phyloP scores from a whole-genome alignment of 1,284 basidiomycete genomes.

The Cryptococcus floricola region DNA sequence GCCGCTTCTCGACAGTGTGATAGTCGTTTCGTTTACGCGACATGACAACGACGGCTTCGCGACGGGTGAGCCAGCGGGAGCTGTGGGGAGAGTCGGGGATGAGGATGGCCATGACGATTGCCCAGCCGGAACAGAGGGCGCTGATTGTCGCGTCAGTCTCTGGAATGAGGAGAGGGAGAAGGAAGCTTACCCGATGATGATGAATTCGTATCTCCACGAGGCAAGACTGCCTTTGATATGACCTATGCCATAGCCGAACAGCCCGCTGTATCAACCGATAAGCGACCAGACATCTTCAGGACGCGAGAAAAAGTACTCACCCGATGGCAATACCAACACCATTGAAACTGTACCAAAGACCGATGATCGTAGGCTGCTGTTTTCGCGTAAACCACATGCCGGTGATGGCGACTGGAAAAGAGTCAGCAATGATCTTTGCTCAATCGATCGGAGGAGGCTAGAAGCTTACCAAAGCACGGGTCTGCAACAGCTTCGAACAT shows the following conservation, averaged over 20 bases:
- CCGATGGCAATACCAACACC: conserved; percentile 27
- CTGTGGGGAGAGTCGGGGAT: conserved; percentile 36
- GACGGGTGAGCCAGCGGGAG: conserved; percentile 35
- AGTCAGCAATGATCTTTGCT: neutral
- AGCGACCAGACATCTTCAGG: neutral
- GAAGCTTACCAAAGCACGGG: conserved; percentile 27
- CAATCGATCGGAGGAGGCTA: neutral
- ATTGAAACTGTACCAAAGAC: conserved; percentile 38
- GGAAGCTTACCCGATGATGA: conserved; percentile 32
- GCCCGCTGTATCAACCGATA: conserved; percentile 32
- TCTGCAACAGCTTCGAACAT: conserved; percentile 48
- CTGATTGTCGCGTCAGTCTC: conserved; percentile 2
- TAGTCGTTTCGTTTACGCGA: conserved; percentile 46
- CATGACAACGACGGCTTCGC: conserved; percentile 45
- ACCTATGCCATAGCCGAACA: conserved; percentile 38
- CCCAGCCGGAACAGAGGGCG: conserved; percentile 35
- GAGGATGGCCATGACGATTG: conserved; percentile 31
- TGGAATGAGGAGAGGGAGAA: neutral
- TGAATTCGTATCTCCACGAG: conserved; percentile 46
- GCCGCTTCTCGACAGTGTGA: conserved; percentile 46
- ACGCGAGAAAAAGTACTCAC: neutral
- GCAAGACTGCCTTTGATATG: conserved; percentile 36
- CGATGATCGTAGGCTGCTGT: conserved; percentile 41
- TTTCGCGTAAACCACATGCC: conserved; percentile 35
- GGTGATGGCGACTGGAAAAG: conserved; percentile 27